Conservation (phyloP, 1,284 basidiomycete genomes). For the Marasmius tenuissimus region DNA sequence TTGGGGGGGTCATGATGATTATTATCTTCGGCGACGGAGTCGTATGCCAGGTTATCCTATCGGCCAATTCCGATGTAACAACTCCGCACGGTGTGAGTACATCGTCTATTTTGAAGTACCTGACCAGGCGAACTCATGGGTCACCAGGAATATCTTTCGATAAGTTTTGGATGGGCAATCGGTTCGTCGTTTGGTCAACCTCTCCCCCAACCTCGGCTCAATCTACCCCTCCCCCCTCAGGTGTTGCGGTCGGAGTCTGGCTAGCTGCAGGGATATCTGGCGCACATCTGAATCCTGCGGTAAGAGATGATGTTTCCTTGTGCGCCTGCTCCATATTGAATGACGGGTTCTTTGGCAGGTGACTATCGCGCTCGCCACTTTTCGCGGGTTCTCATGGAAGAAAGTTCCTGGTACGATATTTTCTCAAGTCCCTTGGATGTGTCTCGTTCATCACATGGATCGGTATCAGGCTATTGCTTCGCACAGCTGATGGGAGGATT, state of each 20-base stretch:
- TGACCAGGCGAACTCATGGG: background rate
- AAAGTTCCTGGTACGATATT: conserved; percentile 56
- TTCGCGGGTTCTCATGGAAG: conserved; percentile 75
- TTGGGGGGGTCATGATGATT: conserved; percentile 58
- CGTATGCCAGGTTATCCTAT: conserved; percentile 63
- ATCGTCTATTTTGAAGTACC: background rate
- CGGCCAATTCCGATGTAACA: conserved; percentile 49
- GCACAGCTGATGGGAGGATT: conserved; percentile 54
- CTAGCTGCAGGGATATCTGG: conserved; percentile 66
- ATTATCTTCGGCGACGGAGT: conserved; percentile 67
- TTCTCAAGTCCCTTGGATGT: background rate
- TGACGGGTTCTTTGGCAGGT: conserved; percentile 36
- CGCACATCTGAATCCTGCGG: conserved; percentile 80
- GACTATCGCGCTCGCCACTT: conserved; percentile 67
- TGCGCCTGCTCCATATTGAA: background rate
- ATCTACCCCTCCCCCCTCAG: background rate
- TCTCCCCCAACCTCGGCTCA: conserved; percentile 7
- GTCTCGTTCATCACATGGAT: background rate
- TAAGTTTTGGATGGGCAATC: conserved; percentile 67
- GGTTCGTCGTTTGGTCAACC: conserved; percentile 33
- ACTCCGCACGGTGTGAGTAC: conserved; percentile 62
- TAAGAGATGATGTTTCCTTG: conserved; percentile 24
- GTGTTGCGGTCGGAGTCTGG: conserved; percentile 64
- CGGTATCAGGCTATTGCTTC: conserved; percentile 17
- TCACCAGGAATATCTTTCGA: conserved; percentile 54